These are phyloP conservation scores for Mucor plumbeus DNA, from an alignment of 371 early-diverging fungal genomes.

Conservation along the genomic window DNA sequence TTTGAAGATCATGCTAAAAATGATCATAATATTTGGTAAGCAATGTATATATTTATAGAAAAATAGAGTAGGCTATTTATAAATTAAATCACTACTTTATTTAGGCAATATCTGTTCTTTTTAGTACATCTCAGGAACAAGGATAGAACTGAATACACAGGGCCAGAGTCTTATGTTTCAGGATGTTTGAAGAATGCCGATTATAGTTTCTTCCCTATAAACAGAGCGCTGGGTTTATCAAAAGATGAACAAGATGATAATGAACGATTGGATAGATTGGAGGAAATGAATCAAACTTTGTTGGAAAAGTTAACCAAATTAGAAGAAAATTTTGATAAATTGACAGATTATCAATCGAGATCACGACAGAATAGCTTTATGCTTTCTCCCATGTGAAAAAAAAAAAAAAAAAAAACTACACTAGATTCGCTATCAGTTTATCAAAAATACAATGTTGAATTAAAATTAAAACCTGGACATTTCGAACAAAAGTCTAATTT, in stretches of 20 bases:
- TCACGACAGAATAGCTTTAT: conserved; percentile 44
- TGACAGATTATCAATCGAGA: conserved; percentile 30
- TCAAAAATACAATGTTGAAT: no score
- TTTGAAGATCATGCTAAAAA: conserved; percentile 60
- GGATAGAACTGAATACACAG: conserved; percentile 62
- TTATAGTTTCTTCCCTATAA: conserved; percentile 61
- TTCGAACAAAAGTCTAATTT: no score
- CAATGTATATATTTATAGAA: not conserved
- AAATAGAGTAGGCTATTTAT: not conserved
- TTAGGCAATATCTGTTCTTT: conserved; percentile 63
- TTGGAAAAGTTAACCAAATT: conserved; percentile 31
- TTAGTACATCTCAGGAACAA: conserved; percentile 61
- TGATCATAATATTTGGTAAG: conserved; percentile 63
- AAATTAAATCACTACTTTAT: not conserved
- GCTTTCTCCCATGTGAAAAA: conserved; percentile 47
- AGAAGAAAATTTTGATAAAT: conserved; percentile 38
- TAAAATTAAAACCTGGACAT: no score
- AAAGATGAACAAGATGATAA: conserved; percentile 38
- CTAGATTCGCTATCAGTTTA: no score
- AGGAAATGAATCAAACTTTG: conserved; percentile 39
- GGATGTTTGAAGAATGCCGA: conserved; percentile 52
- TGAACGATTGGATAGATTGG: conserved; percentile 44
- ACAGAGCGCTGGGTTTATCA: conserved; percentile 52
- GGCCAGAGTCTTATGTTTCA: conserved; percentile 60
- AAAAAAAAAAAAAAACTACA: conserved; percentile 3